Conservation (phyloP, 1,284 basidiomycete species). For the Ceratobasidium sp. region DNA sequence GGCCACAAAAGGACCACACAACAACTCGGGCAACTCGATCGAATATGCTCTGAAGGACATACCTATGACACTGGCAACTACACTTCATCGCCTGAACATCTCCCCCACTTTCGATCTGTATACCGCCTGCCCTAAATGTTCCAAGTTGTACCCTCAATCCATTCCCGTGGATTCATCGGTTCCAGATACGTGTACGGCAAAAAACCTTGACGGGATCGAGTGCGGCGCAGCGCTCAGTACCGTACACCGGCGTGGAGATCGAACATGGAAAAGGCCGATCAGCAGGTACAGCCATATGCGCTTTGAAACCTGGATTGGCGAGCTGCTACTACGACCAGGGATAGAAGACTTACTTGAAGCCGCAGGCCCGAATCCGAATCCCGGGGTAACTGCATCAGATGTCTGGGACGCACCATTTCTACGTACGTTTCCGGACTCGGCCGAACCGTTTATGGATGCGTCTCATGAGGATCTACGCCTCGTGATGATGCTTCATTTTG, state of each 20-base stretch:
- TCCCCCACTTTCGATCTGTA: background rate
- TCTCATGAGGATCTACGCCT: background rate
- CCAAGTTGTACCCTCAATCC: background rate
- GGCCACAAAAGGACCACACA: background rate
- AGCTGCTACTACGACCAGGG: background rate
- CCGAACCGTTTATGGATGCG: background rate
- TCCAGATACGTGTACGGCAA: no score
- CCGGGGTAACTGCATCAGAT: background rate
- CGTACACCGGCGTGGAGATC: no score
- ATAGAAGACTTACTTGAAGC: conserved; percentile 2
- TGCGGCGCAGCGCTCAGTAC: no score
- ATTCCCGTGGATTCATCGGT: no score
- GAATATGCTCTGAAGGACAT: background rate
- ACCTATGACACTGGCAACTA: background rate
- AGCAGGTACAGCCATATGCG: conserved; percentile 1
- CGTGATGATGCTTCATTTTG: background rate
- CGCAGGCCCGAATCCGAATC: background rate
- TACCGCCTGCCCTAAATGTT: background rate
- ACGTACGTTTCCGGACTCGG: background rate
- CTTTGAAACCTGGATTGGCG: background rate
- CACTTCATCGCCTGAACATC: background rate
- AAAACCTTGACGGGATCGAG: no score
- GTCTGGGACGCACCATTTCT: conserved; percentile 5
- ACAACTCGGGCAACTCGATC: background rate
- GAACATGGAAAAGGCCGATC: background rate